Conservation (phyloP, 2,329 filamentous ascomycete genomes). For the Fusarium foetens region DNA sequence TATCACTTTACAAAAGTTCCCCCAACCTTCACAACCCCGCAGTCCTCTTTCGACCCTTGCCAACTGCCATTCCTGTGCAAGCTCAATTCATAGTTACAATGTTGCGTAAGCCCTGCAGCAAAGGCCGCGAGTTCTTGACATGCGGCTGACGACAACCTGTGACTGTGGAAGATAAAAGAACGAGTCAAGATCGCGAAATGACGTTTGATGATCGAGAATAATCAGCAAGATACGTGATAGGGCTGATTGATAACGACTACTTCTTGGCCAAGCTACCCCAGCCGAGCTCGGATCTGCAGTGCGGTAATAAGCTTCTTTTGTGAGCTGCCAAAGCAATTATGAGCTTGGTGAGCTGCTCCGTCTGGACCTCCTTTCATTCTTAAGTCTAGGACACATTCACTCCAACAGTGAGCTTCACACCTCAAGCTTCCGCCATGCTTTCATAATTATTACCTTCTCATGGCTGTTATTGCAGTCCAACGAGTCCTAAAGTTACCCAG, state of each 20-base stretch:
- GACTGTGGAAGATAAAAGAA: background rate
- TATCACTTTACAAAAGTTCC: slow-evolving; percentile 35
- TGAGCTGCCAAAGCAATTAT: background rate
- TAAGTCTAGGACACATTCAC: background rate
- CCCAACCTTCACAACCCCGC: slow-evolving; percentile 17
- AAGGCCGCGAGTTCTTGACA: slow-evolving; percentile 18
- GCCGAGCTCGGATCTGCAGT: background rate
- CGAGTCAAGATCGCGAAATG: background rate
- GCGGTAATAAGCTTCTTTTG: background rate
- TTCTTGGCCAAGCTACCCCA: background rate
- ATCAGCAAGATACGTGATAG: slow-evolving; percentile 2
- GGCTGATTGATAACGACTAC: slow-evolving; percentile 13
- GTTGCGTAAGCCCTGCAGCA: slow-evolving; percentile 30
- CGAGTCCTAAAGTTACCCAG: background rate
- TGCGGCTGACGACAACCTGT: slow-evolving; percentile 28
- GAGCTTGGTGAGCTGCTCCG: background rate
- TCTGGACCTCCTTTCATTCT: background rate
- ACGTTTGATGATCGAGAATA: slow-evolving; percentile 6
- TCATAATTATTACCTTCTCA: background rate
- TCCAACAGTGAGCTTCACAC: background rate
- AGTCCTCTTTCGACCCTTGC: slow-evolving; percentile 7
- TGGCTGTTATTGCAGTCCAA: background rate
- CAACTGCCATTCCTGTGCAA: slow-evolving; percentile 19
- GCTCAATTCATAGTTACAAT: slow-evolving; percentile 4
- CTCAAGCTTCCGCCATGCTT: background rate